A percentile compares a stretch with the other conserved stretches of the same genome.
These are phyloP conservation scores for Colletotrichum tropicicola DNA, from an alignment of 2,329 filamentous ascomycete genomes.

Conservation along the genomic window DNA sequence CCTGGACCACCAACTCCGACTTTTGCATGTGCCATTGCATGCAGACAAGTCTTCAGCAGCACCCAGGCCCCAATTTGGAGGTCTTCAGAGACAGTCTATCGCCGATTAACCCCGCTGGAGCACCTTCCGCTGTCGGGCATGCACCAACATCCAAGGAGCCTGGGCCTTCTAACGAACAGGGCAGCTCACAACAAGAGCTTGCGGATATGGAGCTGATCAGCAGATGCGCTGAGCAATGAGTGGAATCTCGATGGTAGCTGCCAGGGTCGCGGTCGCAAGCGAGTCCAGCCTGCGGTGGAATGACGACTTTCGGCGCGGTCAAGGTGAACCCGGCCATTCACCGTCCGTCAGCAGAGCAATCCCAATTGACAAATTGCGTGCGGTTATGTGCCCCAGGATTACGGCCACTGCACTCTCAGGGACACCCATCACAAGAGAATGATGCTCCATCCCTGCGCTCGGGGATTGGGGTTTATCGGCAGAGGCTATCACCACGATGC, in stretches of 20 bases:
- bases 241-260: slow-evolving; percentile 5
- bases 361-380: slow-evolving; percentile 7
- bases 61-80: not conserved
- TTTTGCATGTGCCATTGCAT: not conserved
- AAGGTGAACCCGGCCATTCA: slow-evolving; percentile 9
- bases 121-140: not conserved
- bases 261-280: not conserved
- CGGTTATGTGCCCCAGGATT: not conserved
- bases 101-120: not conserved
- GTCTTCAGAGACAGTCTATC: not conserved
- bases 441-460: not conserved
- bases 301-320: not conserved
- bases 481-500: not conserved
- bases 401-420: not conserved
- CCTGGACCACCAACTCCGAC: too few relatives aligned
- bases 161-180: not conserved
- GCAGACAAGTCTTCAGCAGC: not conserved
- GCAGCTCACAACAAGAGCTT: not conserved
- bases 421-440: not conserved
- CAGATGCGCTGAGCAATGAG: slow-evolving; percentile 8
- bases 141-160: not conserved
- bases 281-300: not conserved
- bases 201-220: slow-evolving; percentile 10
- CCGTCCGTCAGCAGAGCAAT: not conserved
- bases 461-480: not conserved